Base-by-base conservation (phyloP, 2,329 filamentous ascomycete genomes). In the Hypomyces rosellus region DNA sequence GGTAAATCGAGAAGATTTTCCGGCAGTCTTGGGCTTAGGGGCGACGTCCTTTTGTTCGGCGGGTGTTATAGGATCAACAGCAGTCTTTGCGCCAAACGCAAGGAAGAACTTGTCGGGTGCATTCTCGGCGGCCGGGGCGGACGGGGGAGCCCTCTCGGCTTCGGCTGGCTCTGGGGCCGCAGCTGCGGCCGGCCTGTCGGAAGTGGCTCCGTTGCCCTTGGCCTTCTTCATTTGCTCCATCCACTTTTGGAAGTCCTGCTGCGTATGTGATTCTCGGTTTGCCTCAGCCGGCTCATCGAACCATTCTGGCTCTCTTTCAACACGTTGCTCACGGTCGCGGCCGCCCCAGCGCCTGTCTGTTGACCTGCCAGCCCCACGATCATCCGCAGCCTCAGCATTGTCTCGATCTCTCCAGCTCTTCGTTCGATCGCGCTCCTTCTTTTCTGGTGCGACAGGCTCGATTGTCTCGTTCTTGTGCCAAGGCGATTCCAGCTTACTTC, bases 191-290 rank as follows among this genome's bases (percentile, higher is more conserved):
- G 56, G 51, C 39, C 53, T 49, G 34, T 60, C 56, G 4, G 63
- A 54, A 44, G 65, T 46, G 7, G 59, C 61, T 41, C 61, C 65
- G 48, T 63, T 65, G 52, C 64, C 70, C 60, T 76, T 81, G 54
- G 81, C 78, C 37, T 83, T 84, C 67, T 88, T 92, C 89, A 95
- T 95, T 56, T 78, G 80, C 60, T 95, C 89, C 77, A 96, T 96
- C 83, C 92, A 96, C 58, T 88, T 88, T 70, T 95, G 86, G 67
- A 96, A 95, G 58, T 96, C 91, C 63, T 95, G 90, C 61, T 89
- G 85, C 1, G 90, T 96, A 60, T 89, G 87, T 5, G 77, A 80
- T 60, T 86, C 81, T 34, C 79, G 73, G 60, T 85, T 82, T 46
- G 88, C 85, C 52, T 86, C 84, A 18, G 77, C 77, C 14, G 83